Conservation (phyloP, 208 protist species). For the Acanthamoeba castellanii region DNA sequence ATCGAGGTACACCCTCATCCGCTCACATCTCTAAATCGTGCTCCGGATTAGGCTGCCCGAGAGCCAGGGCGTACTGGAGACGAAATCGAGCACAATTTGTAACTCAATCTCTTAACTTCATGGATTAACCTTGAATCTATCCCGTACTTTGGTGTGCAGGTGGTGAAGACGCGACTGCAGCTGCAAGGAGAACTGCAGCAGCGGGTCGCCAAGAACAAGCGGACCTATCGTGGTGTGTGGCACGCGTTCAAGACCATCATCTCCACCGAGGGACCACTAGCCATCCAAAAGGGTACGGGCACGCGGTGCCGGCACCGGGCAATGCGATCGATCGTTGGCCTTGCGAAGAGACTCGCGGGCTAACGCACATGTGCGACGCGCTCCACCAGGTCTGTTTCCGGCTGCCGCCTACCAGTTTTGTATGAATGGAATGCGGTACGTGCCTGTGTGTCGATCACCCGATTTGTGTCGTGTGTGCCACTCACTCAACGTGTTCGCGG, state of each 20-base stretch:
- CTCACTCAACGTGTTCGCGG: background rate
- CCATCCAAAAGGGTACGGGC: slow-evolving; percentile 51
- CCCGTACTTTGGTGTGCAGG: background rate
- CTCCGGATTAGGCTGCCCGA: too few relatives aligned
- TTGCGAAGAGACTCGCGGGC: too few relatives aligned
- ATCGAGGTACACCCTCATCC: slow-evolving; percentile 12
- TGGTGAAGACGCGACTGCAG: slow-evolving; percentile 77
- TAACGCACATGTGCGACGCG: too few relatives aligned
- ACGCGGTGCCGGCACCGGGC: background rate
- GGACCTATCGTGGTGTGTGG: slow-evolving; percentile 54
- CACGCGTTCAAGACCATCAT: slow-evolving; percentile 68
- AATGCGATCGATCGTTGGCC: too few relatives aligned
- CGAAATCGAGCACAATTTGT: too few relatives aligned
- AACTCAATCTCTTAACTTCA: too few relatives aligned
- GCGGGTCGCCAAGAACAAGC: background rate
- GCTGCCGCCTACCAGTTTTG: slow-evolving; percentile 75
- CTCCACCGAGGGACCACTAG: slow-evolving; percentile 30
- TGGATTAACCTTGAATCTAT: too few relatives aligned
- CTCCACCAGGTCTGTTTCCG: slow-evolving; percentile 56
- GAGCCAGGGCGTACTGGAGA: too few relatives aligned
- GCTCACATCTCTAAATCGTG: too few relatives aligned
- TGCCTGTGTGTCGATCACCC: slow-evolving; percentile 37
- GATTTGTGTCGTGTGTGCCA: too few relatives aligned
- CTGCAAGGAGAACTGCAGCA: slow-evolving; percentile 73
- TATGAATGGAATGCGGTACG: slow-evolving; percentile 58